Conservation (phyloP, 306 rosid genomes). For the Vigna angularis region DNA sequence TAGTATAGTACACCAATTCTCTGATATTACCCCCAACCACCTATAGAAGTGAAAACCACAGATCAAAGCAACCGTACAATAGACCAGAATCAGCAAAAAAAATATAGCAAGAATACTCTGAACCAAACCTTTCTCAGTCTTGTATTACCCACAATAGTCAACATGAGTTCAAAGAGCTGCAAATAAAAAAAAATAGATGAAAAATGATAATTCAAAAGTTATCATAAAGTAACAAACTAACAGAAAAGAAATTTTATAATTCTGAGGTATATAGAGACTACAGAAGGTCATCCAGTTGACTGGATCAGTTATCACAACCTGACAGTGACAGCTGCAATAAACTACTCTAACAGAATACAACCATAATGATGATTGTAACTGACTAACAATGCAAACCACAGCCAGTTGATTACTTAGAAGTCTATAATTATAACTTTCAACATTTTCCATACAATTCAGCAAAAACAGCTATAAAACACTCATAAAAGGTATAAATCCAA, state of each 20-base stretch:
- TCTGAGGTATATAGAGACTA: too few species aligned
- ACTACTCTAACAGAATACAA: too few species aligned
- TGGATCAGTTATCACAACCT: too few species aligned
- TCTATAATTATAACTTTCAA: constrained; percentile 20
- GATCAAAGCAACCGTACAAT: constrained; percentile 23
- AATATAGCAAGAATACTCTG: constrained; percentile 33
- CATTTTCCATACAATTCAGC: neutral
- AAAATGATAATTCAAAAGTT: constrained; percentile 24
- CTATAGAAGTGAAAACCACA: constrained; percentile 50
- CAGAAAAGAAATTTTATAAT: too few species aligned
- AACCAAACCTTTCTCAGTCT: constrained; percentile 72
- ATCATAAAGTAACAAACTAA: neutral
- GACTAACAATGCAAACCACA: constrained; percentile 17
- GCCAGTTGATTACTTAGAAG: constrained; percentile 29
- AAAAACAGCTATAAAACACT: neutral
- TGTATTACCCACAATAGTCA: constrained; percentile 78
- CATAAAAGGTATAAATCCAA: constrained; percentile 9
- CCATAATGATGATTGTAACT: too few species aligned
- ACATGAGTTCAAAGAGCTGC: constrained; percentile 92
- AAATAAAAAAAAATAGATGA: constrained; percentile 41
- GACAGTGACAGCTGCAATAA: too few species aligned
- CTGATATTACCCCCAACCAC: constrained; percentile 64
- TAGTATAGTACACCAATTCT: constrained; percentile 87
- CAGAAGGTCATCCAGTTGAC: too few species aligned
- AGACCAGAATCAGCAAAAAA: constrained; percentile 29